These are phyloP conservation scores for Trichoderma lentiforme DNA, from an alignment of 2,329 filamentous ascomycete species.

Conservation along the genomic window DNA sequence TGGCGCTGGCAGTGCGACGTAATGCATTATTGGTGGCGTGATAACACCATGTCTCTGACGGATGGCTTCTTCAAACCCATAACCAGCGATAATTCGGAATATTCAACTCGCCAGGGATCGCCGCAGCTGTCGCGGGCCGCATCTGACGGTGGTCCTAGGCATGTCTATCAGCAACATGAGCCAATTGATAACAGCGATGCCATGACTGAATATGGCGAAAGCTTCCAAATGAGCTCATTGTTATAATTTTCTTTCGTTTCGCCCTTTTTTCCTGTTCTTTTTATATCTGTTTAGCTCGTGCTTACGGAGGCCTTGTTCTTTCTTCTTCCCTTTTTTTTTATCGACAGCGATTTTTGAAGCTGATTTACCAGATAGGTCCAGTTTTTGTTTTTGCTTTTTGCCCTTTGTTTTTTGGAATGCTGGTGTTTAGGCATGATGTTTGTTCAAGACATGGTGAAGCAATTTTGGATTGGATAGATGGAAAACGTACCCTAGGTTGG, in stretches of 20 bases:
- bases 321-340: not conserved
- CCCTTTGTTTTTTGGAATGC: not conserved
- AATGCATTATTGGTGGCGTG: conserved; percentile 38
- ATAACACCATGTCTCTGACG: conserved; percentile 23
- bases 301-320: not conserved
- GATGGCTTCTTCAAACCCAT: conserved; percentile 20
- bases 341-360: not conserved
- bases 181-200: conserved; percentile 19
- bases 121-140: conserved; percentile 28
- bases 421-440: not conserved
- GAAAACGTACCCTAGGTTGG: conserved; percentile 6
- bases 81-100: conserved; percentile 26
- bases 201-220: conserved; percentile 18
- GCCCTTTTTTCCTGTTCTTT: not conserved
- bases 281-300: not conserved
- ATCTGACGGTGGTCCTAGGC: conserved; percentile 24
- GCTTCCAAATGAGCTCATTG: not conserved
- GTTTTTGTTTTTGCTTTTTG: not conserved
- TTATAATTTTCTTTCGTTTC: not conserved
- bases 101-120: conserved; percentile 27
- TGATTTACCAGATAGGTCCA: conserved; percentile 7
- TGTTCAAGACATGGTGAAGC: conserved; percentile 1
- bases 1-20: conserved; percentile 39
- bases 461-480: conserved; percentile 10
- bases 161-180: not conserved